Base-by-base conservation (phyloP, 1,139 yeast genomes). In the Saccharomyces hybrid region DNA sequence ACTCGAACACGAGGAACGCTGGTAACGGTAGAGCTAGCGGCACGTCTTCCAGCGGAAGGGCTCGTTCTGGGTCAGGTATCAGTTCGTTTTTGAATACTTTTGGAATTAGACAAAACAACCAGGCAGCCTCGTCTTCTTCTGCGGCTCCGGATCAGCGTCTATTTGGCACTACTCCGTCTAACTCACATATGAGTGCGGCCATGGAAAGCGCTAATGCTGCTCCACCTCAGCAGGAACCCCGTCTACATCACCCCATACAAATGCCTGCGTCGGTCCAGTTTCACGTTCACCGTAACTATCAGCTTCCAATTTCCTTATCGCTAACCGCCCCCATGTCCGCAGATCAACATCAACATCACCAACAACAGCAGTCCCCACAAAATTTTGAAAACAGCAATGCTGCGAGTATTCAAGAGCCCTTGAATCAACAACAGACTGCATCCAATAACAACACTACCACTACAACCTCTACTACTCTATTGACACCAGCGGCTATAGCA, bases 91-190 rank as follows among this genome's bases (percentile, higher is more conserved):
- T 64, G 50, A 63, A 58, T 47, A 58, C 65, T 4, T 63, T 65
- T 54, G 69, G 69, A n/a, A 62, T 64, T 32, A 61, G 69, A 53
- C 66, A 61, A 47, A 58, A 52, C 14, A 54, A 51, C 31, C 49
- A 38, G 44, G n/a, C 25, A 5, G 44, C 48, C 11, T 20, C 23
- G 23, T 31, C 49, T 38, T 48, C 38, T 26, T 23, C 53, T 14
- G 26, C 44, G 20, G 49, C 50, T 16, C 50, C 50, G 6, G 42
- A 48, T 27, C 48, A 49, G 34, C 26, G 53, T 20, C n/a, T 26
- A 9, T 30, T 38, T 7, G 34, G 49, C 14, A 47, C 56, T 23
- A 28, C 50, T n/a, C 41, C 50, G 3, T 28, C 34, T 3, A 25
- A 30, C 27, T 31, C 50, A 7, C 16, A 34, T 20, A 46, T 26